A percentile compares a stretch with the other conserved stretches of the same genome.
Conservation (phyloP, 257 asterid species). For the Gardenia jasminoides region DNA sequence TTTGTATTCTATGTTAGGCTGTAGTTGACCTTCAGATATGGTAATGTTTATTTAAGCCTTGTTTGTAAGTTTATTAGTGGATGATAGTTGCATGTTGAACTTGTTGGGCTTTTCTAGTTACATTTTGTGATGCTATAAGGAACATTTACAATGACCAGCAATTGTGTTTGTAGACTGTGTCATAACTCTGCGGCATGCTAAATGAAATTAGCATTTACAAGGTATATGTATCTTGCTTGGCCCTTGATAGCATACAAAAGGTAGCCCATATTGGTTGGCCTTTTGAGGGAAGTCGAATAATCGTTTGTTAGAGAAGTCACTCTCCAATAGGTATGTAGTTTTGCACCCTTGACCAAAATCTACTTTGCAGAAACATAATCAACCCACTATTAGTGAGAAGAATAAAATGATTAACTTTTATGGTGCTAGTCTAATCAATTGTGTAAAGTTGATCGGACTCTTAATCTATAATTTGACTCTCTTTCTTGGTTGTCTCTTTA, state of each 20-base stretch:
- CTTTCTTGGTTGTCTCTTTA: background rate
- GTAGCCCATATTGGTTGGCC: background rate
- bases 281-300: background rate
- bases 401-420: background rate
- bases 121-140: no score
- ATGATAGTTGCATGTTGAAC: no score
- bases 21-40: no score
- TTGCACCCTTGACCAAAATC: background rate
- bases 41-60: no score
- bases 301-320: background rate
- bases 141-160: no score
- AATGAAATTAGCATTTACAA: no score
- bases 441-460: background rate
- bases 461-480: background rate
- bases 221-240: no score
- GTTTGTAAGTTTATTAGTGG: no score
- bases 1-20: background rate
- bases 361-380: background rate
- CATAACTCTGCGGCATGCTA: no score
- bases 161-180: no score
- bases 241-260: background rate
- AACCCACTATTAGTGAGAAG: background rate
- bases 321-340: no score
- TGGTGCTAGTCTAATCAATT: conserved; percentile 14
- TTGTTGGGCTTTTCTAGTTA: no score